Conservation (phyloP, 768 basidiomycete genomes). For the Rubroboletus satanas region DNA sequence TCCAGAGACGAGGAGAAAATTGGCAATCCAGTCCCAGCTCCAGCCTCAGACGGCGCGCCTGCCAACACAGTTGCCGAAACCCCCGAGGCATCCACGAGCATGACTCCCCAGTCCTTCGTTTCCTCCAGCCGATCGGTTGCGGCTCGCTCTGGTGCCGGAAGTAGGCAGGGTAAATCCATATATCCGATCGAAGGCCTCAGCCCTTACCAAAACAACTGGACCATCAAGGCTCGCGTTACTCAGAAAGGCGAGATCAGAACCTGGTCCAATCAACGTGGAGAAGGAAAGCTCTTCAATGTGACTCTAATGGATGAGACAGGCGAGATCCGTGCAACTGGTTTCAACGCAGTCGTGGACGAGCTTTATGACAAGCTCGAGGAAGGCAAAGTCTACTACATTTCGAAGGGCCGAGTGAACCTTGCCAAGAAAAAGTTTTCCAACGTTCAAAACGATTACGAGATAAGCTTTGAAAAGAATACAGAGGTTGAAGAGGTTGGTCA, state of each 20-base stretch:
- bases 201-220: conserved; percentile 99
- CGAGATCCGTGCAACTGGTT: conserved; percentile 86
- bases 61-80: conserved; percentile 21
- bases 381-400: conserved; percentile 89
- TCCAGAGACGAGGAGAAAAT: conserved; percentile 62
- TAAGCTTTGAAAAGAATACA: conserved; percentile 78
- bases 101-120: conserved; percentile 26
- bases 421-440: conserved; percentile 97
- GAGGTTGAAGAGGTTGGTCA: conserved; percentile 75
- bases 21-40: conserved; percentile 51
- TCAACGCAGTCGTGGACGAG: conserved; percentile 81
- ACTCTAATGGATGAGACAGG: conserved; percentile 94
- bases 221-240: conserved; percentile 90
- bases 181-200: conserved; percentile 93
- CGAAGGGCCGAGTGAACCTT: conserved; percentile 86
- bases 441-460: conserved; percentile 88
- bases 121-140: conserved; percentile 16
- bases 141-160: conserved; percentile 12
- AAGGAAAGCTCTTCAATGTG: conserved; percentile 92
- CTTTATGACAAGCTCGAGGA: conserved; percentile 85
- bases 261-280: conserved; percentile 88
- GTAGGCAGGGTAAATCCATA: conserved; percentile 31
- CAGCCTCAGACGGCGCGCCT: conserved; percentile 32
- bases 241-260: conserved; percentile 84
- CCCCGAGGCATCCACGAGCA: conserved; percentile 29